A percentile compares a stretch with the other conserved stretches of the same genome.
phyloP scores from a whole-genome alignment of 345 rosid species.

The Erucastrum elatum region DNA sequence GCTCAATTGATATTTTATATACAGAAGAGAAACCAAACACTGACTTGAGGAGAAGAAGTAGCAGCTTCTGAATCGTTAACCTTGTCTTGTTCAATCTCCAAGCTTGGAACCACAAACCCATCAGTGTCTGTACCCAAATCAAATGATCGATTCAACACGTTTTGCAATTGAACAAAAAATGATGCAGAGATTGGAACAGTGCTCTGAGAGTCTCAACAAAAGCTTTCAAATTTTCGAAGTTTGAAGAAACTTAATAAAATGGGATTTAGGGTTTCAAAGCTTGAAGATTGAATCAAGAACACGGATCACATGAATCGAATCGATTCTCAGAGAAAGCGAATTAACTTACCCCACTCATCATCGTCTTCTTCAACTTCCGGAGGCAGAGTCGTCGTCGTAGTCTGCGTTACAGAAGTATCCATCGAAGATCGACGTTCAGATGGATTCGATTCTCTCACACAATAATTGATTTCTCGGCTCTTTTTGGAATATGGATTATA shows the following conservation, averaged over 20 bases:
- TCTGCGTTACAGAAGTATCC: slow-evolving; percentile 62
- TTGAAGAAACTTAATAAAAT: neutral
- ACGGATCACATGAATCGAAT: neutral
- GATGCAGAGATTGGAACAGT: neutral
- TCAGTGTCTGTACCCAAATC: slow-evolving; percentile 64
- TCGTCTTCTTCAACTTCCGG: slow-evolving; percentile 46
- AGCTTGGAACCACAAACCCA: slow-evolving; percentile 94
- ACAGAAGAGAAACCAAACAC: slow-evolving; percentile 10
- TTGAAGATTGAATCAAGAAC: slow-evolving; percentile 10
- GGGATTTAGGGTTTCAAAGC: neutral
- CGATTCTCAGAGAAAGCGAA: neutral
- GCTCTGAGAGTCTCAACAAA: neutral
- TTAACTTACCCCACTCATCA: slow-evolving; percentile 76
- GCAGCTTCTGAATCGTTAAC: slow-evolving; percentile 46
- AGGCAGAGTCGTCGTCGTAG: slow-evolving; percentile 47
- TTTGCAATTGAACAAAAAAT: neutral
- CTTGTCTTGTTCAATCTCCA: slow-evolving; percentile 54
- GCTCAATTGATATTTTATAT: too few species aligned
- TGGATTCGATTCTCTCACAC: slow-evolving; percentile 56
- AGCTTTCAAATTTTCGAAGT: neutral
- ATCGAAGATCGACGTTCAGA: slow-evolving; percentile 64
- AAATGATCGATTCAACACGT: neutral
- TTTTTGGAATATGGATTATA: slow-evolving; percentile 4
- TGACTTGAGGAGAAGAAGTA: slow-evolving; percentile 46
- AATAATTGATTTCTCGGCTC: slow-evolving; percentile 5